Conservation (phyloP, 1,284 basidiomycete species). For the Gomphus bonarii region DNA sequence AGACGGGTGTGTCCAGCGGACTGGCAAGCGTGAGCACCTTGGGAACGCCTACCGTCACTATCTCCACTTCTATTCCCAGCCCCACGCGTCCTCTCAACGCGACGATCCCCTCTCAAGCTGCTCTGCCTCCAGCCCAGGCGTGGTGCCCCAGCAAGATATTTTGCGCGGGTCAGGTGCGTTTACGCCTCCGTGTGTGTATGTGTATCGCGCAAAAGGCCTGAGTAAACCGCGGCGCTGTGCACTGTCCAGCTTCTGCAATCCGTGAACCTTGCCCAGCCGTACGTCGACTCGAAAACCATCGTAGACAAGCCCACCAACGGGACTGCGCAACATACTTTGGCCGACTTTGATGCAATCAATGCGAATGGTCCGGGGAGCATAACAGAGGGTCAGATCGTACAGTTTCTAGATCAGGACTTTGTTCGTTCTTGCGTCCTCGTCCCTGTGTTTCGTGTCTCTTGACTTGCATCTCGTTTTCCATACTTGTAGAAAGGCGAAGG, state of each 20-base stretch:
- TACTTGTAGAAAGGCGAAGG: conserved; percentile 57
- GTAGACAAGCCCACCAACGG: conserved; percentile 83
- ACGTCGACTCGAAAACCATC: conserved; percentile 80
- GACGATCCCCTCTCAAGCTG: conserved; percentile 55
- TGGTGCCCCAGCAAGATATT: conserved; percentile 79
- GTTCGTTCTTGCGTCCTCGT: conserved; percentile 16
- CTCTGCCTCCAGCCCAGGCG: conserved; percentile 60
- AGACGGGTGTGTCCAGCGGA: not conserved
- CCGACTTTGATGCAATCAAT: conserved; percentile 55
- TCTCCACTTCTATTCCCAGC: conserved; percentile 57
- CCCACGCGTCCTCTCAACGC: conserved; percentile 46
- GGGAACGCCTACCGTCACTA: conserved; percentile 13
- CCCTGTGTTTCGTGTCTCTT: not conserved
- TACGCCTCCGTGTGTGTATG: too few species aligned
- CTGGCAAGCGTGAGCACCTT: not conserved
- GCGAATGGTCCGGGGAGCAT: conserved; percentile 23
- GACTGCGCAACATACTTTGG: conserved; percentile 51
- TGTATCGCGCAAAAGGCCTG: not conserved
- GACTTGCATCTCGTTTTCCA: not conserved
- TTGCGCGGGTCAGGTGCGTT: conserved; percentile 64
- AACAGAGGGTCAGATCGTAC: conserved; percentile 51
- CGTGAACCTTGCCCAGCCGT: conserved; percentile 71
- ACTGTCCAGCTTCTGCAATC: conserved; percentile 64
- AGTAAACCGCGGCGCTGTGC: not conserved
- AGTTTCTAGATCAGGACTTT: conserved; percentile 74